Percentiles rank a stretch among this genome's conserved stretches.
Conservation (phyloP, 176 grass and related monocot genomes). For the Triticum timopheevii region DNA sequence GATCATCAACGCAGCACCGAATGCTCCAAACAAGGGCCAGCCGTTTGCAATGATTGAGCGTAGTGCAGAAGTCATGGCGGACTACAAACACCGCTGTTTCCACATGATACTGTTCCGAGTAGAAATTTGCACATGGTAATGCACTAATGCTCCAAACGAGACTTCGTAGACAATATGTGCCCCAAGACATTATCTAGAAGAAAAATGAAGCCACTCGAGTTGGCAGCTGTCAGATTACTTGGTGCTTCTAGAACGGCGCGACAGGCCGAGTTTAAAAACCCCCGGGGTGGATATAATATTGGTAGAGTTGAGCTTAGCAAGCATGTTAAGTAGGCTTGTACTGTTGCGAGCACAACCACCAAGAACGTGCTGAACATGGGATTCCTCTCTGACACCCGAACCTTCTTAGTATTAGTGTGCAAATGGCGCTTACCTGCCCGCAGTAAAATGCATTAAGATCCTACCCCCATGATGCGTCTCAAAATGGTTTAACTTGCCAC, state of each 20-base stretch:
- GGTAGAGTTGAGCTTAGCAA: background rate
- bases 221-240: slow-evolving; percentile 57
- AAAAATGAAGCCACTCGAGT: background rate
- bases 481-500: background rate
- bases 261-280: background rate
- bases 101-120: slow-evolving; percentile 22
- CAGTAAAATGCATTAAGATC: background rate
- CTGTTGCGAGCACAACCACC: background rate
- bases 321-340: background rate
- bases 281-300: background rate
- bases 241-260: background rate
- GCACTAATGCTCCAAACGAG: slow-evolving; percentile 29
- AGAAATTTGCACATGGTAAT: slow-evolving; percentile 27
- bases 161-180: slow-evolving; percentile 2
- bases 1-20: background rate
- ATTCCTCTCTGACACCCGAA: slow-evolving; percentile 18
- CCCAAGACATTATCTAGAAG: background rate
- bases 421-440: background rate
- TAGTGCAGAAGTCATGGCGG: slow-evolving; percentile 5
- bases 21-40: background rate
- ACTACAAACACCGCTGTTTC: background rate
- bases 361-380: background rate
- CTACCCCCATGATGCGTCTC: background rate
- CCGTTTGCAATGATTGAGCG: slow-evolving; percentile 12
- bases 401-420: background rate